Evolutionary conservation across 352 stramenopile species (phyloP).

Genomic region (Phytopythium helicoides): DNA sequence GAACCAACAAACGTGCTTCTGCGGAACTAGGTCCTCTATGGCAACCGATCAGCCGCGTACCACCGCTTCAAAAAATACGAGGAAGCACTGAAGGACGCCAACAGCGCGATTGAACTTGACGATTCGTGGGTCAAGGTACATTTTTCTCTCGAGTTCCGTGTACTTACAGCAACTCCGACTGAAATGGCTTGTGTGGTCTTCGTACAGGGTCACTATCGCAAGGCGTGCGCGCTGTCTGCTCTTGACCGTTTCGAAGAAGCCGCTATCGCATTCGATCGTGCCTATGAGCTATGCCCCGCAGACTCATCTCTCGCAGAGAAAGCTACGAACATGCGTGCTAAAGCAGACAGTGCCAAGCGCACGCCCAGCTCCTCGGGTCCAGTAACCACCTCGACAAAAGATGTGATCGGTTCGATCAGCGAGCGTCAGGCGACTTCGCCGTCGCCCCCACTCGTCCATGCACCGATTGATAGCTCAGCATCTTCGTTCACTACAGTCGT

Average conservation of each 20-base stretch:
- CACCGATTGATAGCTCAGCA: conserved; percentile 3
- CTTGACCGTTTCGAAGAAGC: conserved; percentile 65
- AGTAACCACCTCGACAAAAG: neutral
- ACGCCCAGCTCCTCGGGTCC: neutral
- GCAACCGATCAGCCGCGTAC: conserved; percentile 76
- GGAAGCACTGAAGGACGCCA: conserved; percentile 60
- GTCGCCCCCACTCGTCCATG: conserved; percentile 2
- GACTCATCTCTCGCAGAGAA: conserved; percentile 65
- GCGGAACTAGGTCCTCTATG: conserved; percentile 74
- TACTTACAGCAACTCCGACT: too few relatives aligned
- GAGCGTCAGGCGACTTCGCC: conserved; percentile 6
- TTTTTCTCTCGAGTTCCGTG: neutral
- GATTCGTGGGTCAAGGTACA: conserved; percentile 74
- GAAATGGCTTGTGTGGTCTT: neutral
- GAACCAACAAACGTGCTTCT: neutral
- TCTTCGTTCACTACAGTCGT: conserved; percentile 10
- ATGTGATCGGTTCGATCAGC: conserved; percentile 5
- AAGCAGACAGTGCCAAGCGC: conserved; percentile 3
- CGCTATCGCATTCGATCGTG: conserved; percentile 61
- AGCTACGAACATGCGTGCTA: conserved; percentile 58
- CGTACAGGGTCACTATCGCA: conserved; percentile 74
- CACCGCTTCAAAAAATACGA: conserved; percentile 71
- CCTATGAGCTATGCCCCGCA: conserved; percentile 64
- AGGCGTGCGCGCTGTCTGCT: conserved; percentile 59
- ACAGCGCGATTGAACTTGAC: conserved; percentile 59